These are phyloP conservation scores for Crithidia thermophila DNA, from an alignment of 208 protist genomes.

Conservation along the genomic window DNA sequence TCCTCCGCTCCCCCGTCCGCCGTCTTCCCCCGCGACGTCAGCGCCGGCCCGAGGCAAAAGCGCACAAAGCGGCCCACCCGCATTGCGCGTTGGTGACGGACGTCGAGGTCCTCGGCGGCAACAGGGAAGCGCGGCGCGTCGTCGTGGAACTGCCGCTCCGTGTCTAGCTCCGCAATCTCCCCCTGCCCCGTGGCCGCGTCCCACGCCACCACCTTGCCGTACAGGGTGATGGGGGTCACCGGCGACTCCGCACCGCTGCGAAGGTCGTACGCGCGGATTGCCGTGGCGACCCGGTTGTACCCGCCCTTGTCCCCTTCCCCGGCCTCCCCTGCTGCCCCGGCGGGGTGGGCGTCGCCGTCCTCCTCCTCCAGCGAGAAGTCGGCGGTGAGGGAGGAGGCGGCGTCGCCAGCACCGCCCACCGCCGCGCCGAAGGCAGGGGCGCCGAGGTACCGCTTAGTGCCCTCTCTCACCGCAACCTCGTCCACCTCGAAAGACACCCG, in stretches of 20 bases:
- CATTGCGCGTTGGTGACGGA: constrained; percentile 39
- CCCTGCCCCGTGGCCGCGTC: constrained; percentile 46
- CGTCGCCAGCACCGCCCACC: neutral
- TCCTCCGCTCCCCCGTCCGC: neutral
- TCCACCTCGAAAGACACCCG: constrained; percentile 58
- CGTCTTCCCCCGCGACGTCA: constrained; percentile 13
- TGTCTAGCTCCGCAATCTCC: constrained; percentile 74
- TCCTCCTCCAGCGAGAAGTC: constrained; percentile 17
- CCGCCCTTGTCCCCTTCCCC: neutral
- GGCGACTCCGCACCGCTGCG: constrained; percentile 40
- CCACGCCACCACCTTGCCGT: constrained; percentile 62
- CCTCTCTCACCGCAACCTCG: neutral
- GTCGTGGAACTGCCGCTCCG: constrained; percentile 42
- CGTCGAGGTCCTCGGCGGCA: constrained; percentile 51
- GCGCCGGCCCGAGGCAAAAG: constrained; percentile 56
- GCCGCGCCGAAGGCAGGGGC: neutral
- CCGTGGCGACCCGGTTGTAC: neutral
- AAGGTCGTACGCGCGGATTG: neutral
- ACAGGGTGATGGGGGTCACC: constrained; percentile 49
- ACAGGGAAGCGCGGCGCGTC: constrained; percentile 63
- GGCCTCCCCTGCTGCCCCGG: neutral
- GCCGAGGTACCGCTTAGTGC: constrained; percentile 12
- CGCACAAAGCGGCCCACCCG: constrained; percentile 59
- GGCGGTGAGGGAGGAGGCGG: neutral
- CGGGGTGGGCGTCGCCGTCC: neutral